Evolutionary conservation across 1,284 basidiomycete species (phyloP), one percentile per base, ranked within the genome.

Genomic region (Boletus smithii): DNA sequence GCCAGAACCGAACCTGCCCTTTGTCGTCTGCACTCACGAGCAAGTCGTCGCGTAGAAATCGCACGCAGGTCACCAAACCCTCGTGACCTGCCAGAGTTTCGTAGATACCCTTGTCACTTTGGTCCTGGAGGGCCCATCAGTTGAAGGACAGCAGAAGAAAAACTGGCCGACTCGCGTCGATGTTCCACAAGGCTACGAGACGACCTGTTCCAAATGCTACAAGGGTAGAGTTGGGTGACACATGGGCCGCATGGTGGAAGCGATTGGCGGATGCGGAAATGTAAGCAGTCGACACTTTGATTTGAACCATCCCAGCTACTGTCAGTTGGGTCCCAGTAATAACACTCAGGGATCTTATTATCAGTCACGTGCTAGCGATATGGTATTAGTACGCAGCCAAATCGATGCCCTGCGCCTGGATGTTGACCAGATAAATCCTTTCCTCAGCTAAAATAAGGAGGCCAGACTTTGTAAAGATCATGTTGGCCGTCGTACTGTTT

Each of bases 241-340:
- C 67, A 59, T 80, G 76, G 9, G 84, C 84, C 2, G 81, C 79
- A 55, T 85, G 77, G 34, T 79, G 75, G 60, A 85, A 80, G 27
- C 92, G 77, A 62, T 95, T 97, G 13, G 81, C 78, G 6, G 91
- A 81, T 1, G 88, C 81, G 2, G 90, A 76, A 42, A 91, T 84
- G 67, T 95, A 95, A n/a, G 77, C 68, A 7, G 66, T 66, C 33
- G 61, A 59, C 27, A 46, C 37, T 16, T 42, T 27, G 20, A 48
- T 33, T 20, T 52, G 43, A 36, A 32, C 37, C 63, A 63, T 62
- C 35, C 20, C 29, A 30, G 14, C 4, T 24, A 27, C 26, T 2
- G 26, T 10, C n/a, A n/a, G n/a, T n/a, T n/a, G n/a, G n/a, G n/a
- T n/a, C n/a, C n/a, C n/a, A n/a, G n/a, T n/a, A n/a, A n/a, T n/a